These are phyloP conservation scores for Suillus occidentalis DNA, from an alignment of 768 basidiomycete species.

Conservation along the genomic window DNA sequence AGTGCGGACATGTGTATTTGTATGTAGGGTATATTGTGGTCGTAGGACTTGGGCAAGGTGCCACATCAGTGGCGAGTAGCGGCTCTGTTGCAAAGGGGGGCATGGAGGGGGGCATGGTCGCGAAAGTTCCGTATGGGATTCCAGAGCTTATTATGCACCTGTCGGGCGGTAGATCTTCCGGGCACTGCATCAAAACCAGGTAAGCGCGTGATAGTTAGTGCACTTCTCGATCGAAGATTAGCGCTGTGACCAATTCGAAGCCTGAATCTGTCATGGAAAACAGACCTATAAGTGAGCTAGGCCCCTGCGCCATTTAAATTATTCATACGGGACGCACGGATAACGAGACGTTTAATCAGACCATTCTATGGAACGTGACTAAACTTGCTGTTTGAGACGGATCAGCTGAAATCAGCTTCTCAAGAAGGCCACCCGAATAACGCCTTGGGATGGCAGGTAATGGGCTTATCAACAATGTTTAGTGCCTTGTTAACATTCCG, in stretches of 20 bases:
- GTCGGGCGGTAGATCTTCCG: neutral
- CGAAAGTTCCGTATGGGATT: neutral
- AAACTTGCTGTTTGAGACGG: neutral
- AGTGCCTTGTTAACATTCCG: too few species aligned
- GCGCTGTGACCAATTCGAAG: neutral
- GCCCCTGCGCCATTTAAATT: neutral
- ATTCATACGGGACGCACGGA: neutral
- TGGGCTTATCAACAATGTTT: too few species aligned
- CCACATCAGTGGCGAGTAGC: neutral
- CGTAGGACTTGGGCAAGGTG: neutral
- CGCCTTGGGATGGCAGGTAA: neutral
- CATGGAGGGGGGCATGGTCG: neutral
- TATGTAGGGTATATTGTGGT: neutral
- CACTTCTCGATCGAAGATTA: neutral
- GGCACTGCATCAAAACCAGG: neutral
- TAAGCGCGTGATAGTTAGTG: neutral
- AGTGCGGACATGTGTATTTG: neutral
- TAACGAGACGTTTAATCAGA: neutral
- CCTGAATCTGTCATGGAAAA: neutral
- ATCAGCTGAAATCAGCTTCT: neutral
- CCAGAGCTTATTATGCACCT: neutral
- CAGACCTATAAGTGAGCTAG: neutral
- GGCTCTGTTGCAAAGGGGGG: neutral
- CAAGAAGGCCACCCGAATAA: neutral
- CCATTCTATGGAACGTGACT: neutral